Evolutionary conservation across 1,284 basidiomycete genomes (phyloP).

Genomic region (Phylloboletellus chloephorus): DNA sequence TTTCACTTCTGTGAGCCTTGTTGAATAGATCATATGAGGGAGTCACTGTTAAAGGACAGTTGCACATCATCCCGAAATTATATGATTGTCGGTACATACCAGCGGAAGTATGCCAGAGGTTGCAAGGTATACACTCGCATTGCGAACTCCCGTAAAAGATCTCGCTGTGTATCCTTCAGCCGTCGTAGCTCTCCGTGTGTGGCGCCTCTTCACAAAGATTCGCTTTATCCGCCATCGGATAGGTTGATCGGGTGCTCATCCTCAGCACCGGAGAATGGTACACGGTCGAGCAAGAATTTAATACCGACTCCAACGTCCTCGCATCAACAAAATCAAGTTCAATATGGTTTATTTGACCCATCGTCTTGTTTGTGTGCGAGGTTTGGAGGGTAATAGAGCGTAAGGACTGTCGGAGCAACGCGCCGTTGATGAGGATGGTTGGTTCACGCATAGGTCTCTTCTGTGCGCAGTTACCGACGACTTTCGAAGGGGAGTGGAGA

Average conservation of each 20-base stretch:
- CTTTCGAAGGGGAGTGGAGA: conserved; percentile 1
- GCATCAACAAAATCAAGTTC: not conserved
- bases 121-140: no score
- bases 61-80: no score
- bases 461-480: not conserved
- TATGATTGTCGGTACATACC: no score
- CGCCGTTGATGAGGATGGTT: conserved; percentile 1
- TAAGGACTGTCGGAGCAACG: not conserved
- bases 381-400: conserved; percentile 1
- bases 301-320: not conserved
- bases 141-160: not conserved
- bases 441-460: not conserved
- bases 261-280: not conserved
- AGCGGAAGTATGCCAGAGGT: no score
- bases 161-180: not conserved
- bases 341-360: conserved; percentile 1
- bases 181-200: conserved; percentile 11
- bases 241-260: not conserved
- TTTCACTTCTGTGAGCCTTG: no score
- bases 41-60: no score
- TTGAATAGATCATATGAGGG: no score
- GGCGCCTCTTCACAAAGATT: conserved; percentile 9
- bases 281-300: not conserved
- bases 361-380: conserved; percentile 1
- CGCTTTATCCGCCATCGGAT: conserved; percentile 1